Base-by-base conservation (phyloP, 768 basidiomycete species). In the Tylopilus intermedius region DNA sequence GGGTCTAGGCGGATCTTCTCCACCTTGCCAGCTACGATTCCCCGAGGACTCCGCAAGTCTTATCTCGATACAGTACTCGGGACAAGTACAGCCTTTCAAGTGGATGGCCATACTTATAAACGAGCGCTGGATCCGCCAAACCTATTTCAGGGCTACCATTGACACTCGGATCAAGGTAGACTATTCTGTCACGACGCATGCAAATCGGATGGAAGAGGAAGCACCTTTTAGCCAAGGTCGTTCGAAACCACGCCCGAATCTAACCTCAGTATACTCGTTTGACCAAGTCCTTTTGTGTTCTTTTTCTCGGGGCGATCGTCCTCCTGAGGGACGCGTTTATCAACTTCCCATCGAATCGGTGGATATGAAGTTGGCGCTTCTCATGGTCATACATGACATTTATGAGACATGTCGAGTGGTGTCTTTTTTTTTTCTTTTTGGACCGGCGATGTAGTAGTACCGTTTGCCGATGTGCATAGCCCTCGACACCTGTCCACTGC, bases 21-120 rank as follows among this genome's bases (percentile, higher is more conserved):
- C 15, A 35, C 14, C 43, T 35, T 47, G 7, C 47, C 37, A 38
- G 52, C n/a, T 44, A 47, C 49, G 35, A 49, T 15, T 15, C 51
- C 30, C 60, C 63, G 62, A 59, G 57, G 60, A 59, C 55, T 32
- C 47, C 62, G 52, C 37, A 65, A 46, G 15, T 4, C 21, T 21
- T n/a, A 21, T 40, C 39, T 40, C 39, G 39, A 56, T 57, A n/a
- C 41, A 33, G 21, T 38, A 38, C n/a, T 18, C 32, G 7, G 29
- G 13, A 6, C 27, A 29, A 8, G 44, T 55, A 62, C 38, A 46
- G 43, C 59, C 50, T 53, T 33, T 32, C 4, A 32, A 30, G 5
- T 45, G 58, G 60, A 56, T 33, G 21, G 3, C 43, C 11, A 32
- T 24, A 18, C 18, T 18, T 18, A 29, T 13, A 22, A 7, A 8